Conservation (phyloP, 2,329 filamentous ascomycete genomes). For the Chaetothyriales sp. region DNA sequence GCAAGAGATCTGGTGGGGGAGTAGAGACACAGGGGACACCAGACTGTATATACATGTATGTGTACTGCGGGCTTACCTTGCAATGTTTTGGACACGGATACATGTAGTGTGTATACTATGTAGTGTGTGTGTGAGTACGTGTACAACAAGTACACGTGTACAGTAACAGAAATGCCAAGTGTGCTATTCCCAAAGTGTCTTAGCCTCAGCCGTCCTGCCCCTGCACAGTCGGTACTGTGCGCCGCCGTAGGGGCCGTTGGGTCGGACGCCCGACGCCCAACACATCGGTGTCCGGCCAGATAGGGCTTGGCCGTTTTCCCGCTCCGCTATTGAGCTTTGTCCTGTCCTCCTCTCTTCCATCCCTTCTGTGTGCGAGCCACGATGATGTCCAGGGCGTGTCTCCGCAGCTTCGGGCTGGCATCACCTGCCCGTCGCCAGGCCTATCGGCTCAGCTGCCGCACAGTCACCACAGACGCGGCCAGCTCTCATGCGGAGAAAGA, state of each 20-base stretch:
- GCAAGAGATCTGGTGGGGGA: constrained; percentile 4
- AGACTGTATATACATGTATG: neutral
- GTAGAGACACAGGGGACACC: neutral
- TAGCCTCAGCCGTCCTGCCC: neutral
- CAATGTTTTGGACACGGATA: too few species aligned
- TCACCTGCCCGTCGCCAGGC: constrained; percentile 28
- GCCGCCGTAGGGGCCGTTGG: neutral
- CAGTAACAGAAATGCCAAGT: too few species aligned
- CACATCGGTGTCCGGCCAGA: neutral
- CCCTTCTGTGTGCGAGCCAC: neutral
- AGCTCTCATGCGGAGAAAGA: constrained; percentile 74
- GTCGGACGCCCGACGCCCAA: neutral
- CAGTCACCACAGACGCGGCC: constrained; percentile 89
- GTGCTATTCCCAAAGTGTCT: neutral
- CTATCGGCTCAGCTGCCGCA: constrained; percentile 44
- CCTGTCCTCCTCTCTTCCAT: neutral
- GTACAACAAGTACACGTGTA: too few species aligned
- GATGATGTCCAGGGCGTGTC: constrained; percentile 16
- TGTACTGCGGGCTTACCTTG: neutral
- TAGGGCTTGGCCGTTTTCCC: neutral
- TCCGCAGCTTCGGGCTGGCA: constrained; percentile 17
- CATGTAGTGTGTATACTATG: too few species aligned
- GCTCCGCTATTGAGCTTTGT: neutral
- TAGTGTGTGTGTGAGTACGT: too few species aligned
- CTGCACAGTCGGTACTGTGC: neutral